Evolutionary conservation across 495 filamentous ascomycete genomes (phyloP).

Genomic region (Annulohypoxylon bovei): DNA sequence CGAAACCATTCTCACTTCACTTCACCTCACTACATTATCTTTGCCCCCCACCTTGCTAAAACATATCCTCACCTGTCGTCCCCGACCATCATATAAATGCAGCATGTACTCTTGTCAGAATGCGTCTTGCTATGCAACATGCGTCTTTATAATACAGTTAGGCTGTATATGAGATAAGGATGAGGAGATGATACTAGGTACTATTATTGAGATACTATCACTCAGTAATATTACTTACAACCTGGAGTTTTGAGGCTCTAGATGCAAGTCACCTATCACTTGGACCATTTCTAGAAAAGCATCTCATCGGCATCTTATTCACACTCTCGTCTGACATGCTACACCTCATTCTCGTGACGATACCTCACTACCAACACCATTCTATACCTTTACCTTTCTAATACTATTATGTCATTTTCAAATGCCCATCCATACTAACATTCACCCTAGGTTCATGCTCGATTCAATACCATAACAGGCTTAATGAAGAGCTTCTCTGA

Average conservation of each 20-base stretch:
- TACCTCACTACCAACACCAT: not conserved
- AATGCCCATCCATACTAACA: conserved; percentile 38
- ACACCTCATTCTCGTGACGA: not conserved
- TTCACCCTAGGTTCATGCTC: conserved; percentile 70
- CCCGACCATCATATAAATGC: not conserved
- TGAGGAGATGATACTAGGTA: not conserved
- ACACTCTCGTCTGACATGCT: not conserved
- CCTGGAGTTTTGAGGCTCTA: not conserved
- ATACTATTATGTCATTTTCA: not conserved
- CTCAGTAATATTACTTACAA: not conserved
- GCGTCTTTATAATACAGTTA: not conserved
- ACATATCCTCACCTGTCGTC: not conserved
- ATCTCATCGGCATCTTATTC: not conserved
- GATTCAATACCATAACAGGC: conserved; percentile 75
- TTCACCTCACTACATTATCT: no score
- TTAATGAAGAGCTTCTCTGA: conserved; percentile 77
- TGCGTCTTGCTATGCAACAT: not conserved
- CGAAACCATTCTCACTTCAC: no score
- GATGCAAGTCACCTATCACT: not conserved
- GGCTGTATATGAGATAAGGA: not conserved
- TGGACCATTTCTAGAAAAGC: not conserved
- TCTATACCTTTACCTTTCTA: not conserved
- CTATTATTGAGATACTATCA: not conserved
- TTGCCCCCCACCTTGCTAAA: not conserved
- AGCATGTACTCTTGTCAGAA: not conserved